Evolutionary conservation across 2,329 filamentous ascomycete genomes (phyloP).

Genomic region (Pseudohalonectria lignicola): DNA sequence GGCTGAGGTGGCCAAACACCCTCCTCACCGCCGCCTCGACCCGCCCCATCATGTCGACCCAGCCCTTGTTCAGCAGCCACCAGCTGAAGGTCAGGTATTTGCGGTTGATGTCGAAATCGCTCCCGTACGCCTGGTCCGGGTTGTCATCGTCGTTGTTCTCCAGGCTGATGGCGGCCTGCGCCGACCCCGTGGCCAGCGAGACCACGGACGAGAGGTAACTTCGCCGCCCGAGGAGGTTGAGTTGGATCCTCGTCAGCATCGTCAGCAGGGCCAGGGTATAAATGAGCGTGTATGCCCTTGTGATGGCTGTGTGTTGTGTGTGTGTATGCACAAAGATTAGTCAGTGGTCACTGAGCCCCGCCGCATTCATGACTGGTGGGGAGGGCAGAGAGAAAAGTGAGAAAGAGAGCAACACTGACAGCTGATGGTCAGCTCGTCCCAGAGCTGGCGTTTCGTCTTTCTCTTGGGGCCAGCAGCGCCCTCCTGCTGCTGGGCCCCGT

Average conservation of each 20-base stretch:
- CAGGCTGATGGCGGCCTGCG: slow-evolving; percentile 69
- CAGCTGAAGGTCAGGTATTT: slow-evolving; percentile 94
- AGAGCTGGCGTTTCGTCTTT: slow-evolving; percentile 85
- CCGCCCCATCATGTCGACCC: slow-evolving; percentile 68
- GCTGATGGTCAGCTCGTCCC: slow-evolving; percentile 95
- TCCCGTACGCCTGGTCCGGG: slow-evolving; percentile 70
- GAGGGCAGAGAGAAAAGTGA: neutral
- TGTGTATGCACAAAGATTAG: neutral
- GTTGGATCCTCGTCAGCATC: slow-evolving; percentile 86
- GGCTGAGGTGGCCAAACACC: slow-evolving; percentile 81
- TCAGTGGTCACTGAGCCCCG: neutral
- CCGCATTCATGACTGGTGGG: too few relatives aligned
- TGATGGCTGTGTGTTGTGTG: slow-evolving; percentile 57
- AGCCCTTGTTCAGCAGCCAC: slow-evolving; percentile 92
- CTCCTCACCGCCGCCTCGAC: slow-evolving; percentile 81
- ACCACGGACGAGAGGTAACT: slow-evolving; percentile 96
- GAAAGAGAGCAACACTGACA: slow-evolving; percentile 45
- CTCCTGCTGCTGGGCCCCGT: too few relatives aligned
- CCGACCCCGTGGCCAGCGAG: slow-evolving; percentile 67
- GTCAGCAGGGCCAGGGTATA: slow-evolving; percentile 86
- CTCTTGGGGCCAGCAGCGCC: slow-evolving; percentile 14
- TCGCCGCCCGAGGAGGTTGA: slow-evolving; percentile 89
- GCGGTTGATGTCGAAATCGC: slow-evolving; percentile 92
- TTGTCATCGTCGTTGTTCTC: slow-evolving; percentile 95
- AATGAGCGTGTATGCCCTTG: slow-evolving; percentile 79